Percentiles rank a stretch among this genome's conserved stretches.
Evolutionary conservation across 1,284 basidiomycete species (phyloP).

Genomic region (Moniliophthora roreri): DNA sequence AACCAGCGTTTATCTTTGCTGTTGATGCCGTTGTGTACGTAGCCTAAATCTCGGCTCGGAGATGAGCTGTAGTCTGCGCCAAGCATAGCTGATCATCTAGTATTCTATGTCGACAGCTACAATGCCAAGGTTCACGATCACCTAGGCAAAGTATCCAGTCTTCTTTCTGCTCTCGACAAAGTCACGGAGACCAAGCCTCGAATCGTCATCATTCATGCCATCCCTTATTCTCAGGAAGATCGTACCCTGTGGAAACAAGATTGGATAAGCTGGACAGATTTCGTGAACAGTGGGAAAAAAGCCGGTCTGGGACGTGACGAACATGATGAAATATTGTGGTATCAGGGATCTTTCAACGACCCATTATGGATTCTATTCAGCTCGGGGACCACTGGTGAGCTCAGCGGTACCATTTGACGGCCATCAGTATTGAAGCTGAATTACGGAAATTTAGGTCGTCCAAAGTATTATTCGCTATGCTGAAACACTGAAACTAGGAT

Average conservation of each 20-base stretch:
- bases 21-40: conserved; percentile 70
- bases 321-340: conserved; percentile 58
- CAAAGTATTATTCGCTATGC: conserved; percentile 46
- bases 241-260: conserved; percentile 38
- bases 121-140: conserved; percentile 73
- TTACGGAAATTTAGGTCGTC: conserved; percentile 34
- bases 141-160: conserved; percentile 59
- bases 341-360: conserved; percentile 70
- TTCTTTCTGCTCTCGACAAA: conserved; percentile 51
- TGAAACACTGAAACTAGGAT: conserved; percentile 13
- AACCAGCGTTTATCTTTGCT: conserved; percentile 71
- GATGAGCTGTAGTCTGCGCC: neutral
- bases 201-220: conserved; percentile 55
- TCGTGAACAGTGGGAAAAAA: conserved; percentile 45
- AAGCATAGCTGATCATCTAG: neutral
- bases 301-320: conserved; percentile 45
- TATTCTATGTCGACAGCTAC: conserved; percentile 41
- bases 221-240: conserved; percentile 35
- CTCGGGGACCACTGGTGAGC: conserved; percentile 77
- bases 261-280: conserved; percentile 61
- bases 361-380: conserved; percentile 91
- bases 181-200: conserved; percentile 40
- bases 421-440: neutral
- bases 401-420: conserved; percentile 5
- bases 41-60: neutral